A percentile compares a stretch with the other conserved stretches of the same genome.
Conservation (phyloP, 163 green algal genomes). For the Volvox carteri region DNA sequence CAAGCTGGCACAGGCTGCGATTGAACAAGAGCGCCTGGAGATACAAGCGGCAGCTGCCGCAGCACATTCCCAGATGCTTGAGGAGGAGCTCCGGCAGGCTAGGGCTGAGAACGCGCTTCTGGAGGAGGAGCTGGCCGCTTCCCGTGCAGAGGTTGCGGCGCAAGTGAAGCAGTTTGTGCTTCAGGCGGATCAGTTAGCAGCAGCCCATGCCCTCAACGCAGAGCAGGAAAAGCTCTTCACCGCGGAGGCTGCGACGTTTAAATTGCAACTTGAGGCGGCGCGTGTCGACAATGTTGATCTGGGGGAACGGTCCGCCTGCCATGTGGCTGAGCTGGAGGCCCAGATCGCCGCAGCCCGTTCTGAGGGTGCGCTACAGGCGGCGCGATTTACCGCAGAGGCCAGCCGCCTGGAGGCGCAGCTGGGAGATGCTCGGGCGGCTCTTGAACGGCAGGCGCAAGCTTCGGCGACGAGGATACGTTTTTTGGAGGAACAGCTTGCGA, state of each 20-base stretch:
- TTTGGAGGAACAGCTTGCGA: slow-evolving; percentile 1
- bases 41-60: slow-evolving; percentile 2
- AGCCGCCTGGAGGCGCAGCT: background rate
- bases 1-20: background rate
- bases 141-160: slow-evolving; percentile 13
- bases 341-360: slow-evolving; percentile 8
- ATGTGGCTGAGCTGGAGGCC: slow-evolving; percentile 12
- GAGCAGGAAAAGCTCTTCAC: background rate
- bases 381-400: too few species aligned
- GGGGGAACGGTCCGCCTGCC: background rate
- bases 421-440: background rate
- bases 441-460: slow-evolving; percentile 9
- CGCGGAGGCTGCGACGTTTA: background rate
- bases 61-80: background rate
- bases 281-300: background rate
- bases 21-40: background rate
- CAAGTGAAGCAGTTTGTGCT: slow-evolving; percentile 23
- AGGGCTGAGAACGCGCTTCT: slow-evolving; percentile 1
- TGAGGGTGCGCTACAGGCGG: background rate
- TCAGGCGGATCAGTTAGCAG: slow-evolving; percentile 17
- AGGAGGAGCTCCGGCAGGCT: slow-evolving; percentile 5
- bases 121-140: slow-evolving; percentile 24
- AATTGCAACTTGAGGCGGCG: background rate
- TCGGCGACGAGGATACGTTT: background rate
- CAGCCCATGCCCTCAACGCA: background rate